phyloP scores from a whole-genome alignment of 2,329 filamentous ascomycete species.

The Trichophyton benhamiae region DNA sequence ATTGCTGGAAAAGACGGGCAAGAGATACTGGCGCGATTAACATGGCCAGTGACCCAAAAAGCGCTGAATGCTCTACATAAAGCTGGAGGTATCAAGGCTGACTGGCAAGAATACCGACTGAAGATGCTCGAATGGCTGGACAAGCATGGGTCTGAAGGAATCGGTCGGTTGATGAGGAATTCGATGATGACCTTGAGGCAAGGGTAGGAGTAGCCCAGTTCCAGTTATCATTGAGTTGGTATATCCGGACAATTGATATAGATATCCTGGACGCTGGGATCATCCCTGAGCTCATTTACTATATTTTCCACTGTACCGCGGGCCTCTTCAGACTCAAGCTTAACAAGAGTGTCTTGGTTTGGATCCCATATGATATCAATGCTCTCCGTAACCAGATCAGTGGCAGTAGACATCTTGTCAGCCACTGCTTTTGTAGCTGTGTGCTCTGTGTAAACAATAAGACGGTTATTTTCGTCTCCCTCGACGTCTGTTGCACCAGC shows the following conservation, averaged over 20 bases:
- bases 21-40: conserved; percentile 21
- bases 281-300: conserved; percentile 44
- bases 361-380: conserved; percentile 76
- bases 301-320: conserved; percentile 49
- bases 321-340: conserved; percentile 46
- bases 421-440: conserved; percentile 52
- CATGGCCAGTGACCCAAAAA: conserved; percentile 53
- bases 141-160: conserved; percentile 49
- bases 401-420: conserved; percentile 48
- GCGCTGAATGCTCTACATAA: conserved; percentile 51
- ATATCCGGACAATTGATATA: conserved; percentile 50
- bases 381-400: conserved; percentile 56
- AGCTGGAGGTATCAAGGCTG: conserved; percentile 53
- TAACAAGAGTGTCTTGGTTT: conserved; percentile 64
- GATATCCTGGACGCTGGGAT: conserved; percentile 62
- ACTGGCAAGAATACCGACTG: conserved; percentile 63
- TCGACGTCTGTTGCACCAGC: conserved; percentile 52
- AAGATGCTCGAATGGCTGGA: conserved; percentile 59
- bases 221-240: background rate
- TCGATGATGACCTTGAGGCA: conserved; percentile 64
- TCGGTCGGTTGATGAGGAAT: conserved; percentile 62
- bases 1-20: conserved; percentile 24
- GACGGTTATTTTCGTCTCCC: conserved; percentile 52
- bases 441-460: conserved; percentile 60
- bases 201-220: conserved; percentile 18